Percentiles rank a stretch among this genome's conserved stretches.
Evolutionary conservation across 208 protist species (phyloP).

Genomic region (Crithidia sp.): DNA sequence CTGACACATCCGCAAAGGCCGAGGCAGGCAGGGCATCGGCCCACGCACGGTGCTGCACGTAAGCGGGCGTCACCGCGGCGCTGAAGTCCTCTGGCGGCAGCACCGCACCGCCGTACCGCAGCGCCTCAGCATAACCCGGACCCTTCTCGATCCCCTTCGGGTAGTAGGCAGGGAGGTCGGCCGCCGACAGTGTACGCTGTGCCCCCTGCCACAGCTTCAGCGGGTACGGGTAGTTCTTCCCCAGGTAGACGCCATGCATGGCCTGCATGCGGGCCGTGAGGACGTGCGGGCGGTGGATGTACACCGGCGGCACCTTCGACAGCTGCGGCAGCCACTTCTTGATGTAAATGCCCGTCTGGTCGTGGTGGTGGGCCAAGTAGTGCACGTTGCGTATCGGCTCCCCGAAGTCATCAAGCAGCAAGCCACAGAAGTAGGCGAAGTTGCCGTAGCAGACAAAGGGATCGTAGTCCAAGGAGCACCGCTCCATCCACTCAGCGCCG

Average conservation of each 20-base stretch:
- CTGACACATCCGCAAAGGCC: slow-evolving; percentile 30
- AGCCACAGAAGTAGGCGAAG: slow-evolving; percentile 75
- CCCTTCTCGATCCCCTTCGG: slow-evolving; percentile 35
- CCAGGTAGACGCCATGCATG: slow-evolving; percentile 82
- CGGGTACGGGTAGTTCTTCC: slow-evolving; percentile 88
- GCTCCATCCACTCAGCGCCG: slow-evolving; percentile 91
- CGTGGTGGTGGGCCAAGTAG: slow-evolving; percentile 87
- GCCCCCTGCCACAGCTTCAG: slow-evolving; percentile 91
- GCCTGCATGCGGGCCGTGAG: slow-evolving; percentile 88
- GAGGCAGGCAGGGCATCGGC: slow-evolving; percentile 42
- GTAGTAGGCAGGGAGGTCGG: slow-evolving; percentile 75
- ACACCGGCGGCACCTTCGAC: slow-evolving; percentile 84
- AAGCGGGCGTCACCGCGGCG: slow-evolving; percentile 31
- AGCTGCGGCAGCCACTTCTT: slow-evolving; percentile 91
- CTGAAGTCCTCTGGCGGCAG: slow-evolving; percentile 72
- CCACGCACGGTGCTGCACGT: slow-evolving; percentile 39
- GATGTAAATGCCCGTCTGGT: slow-evolving; percentile 91
- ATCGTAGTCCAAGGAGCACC: slow-evolving; percentile 89
- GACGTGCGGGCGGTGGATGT: slow-evolving; percentile 89
- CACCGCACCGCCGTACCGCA: slow-evolving; percentile 64
- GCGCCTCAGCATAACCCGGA: slow-evolving; percentile 75
- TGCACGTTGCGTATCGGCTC: slow-evolving; percentile 78
- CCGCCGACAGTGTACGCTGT: slow-evolving; percentile 50
- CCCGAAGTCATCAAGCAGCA: slow-evolving; percentile 86
- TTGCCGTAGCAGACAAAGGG: slow-evolving; percentile 91